Evolutionary conservation across 2,329 filamentous ascomycete genomes (phyloP), one percentile per base, ranked within the genome.

Genomic region (Pleomassaria siparia): DNA sequence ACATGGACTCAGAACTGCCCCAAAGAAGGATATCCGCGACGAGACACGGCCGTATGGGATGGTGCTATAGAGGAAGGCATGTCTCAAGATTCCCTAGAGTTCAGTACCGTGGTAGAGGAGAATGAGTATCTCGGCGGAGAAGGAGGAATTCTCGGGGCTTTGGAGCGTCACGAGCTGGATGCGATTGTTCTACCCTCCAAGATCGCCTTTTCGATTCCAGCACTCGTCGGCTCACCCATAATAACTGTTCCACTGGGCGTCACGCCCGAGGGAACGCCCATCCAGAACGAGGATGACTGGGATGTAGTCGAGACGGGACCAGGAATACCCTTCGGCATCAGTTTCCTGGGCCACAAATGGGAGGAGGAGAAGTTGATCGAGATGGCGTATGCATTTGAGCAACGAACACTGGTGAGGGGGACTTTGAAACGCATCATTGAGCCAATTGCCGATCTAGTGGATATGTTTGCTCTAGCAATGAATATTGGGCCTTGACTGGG

Each of bases 21-120:
- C 0, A 63, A 64, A 1, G 83, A 86, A 58, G 73, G 76, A 18
- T 86, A 76, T 54, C 82, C 83, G 0, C 66, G 75, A 26, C 73
- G 80, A 12, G 74, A 85, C 63, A 84, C 81, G 0, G 65, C 40
- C 0, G 28, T 75, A 2, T 85, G 80, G 80, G 78, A 85, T 42
- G 54, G 59, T 2, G 72, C 77, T 1, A 11, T 32, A 9, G 69
- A 69, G 60, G 70, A 12, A 72, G 72, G 72, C 6, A 78, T 74
- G 60, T 74, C 78, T 56, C 85, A 83, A 61, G 79, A 74, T 0
- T 75, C 75, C 22, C 74, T 76, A 0, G 58, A 72, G 30, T 84
- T 84, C 65, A 81, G 79, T 77, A 61, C 72, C 0, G 69, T 74
- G 10, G 81, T 81, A 54, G 76, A 79, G 53, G 59, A 71, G 22